Conservation (phyloP, 139 green algal species). For the Limnomonas spitsbergensis region DNA sequence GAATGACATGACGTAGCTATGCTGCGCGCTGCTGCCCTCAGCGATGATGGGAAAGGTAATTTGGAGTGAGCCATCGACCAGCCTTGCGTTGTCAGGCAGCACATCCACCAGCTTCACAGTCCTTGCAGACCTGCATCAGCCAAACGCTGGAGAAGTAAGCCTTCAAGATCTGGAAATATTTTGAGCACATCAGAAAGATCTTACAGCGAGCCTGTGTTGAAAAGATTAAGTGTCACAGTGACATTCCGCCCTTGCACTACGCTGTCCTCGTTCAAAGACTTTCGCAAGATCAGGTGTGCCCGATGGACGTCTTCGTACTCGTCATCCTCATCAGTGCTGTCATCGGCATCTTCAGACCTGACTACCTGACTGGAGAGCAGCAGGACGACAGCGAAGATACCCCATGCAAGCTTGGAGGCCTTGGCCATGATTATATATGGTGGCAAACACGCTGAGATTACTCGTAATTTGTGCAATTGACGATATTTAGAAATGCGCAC, state of each 20-base stretch:
- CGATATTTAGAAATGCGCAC: too few species aligned
- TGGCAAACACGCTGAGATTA: too few species aligned
- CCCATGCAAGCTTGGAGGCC: constrained; percentile 10
- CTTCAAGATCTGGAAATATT: background rate
- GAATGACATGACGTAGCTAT: constrained; percentile 13
- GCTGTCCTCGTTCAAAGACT: constrained; percentile 2
- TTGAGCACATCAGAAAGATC: background rate
- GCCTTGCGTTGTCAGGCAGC: background rate
- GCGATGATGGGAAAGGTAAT: background rate
- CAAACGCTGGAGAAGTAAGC: too few species aligned
- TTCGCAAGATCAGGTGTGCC: constrained; percentile 12
- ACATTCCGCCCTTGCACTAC: constrained; percentile 6
- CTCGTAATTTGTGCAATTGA: too few species aligned
- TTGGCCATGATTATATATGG: too few species aligned
- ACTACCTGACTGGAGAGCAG: background rate
- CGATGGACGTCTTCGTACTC: constrained; percentile 17
- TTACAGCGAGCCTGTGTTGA: constrained; percentile 10
- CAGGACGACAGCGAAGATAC: background rate
- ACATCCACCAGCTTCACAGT: background rate
- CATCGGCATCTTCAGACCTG: constrained; percentile 5
- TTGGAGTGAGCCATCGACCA: background rate
- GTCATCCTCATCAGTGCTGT: constrained; percentile 5
- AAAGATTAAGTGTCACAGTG: constrained; percentile 11
- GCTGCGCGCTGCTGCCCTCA: background rate
- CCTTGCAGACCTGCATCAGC: constrained; percentile 9